Percentiles rank a stretch among this genome's conserved stretches.
These are phyloP conservation scores for Lantana camara DNA, from an alignment of 257 asterid genomes.

Conservation along the genomic window DNA sequence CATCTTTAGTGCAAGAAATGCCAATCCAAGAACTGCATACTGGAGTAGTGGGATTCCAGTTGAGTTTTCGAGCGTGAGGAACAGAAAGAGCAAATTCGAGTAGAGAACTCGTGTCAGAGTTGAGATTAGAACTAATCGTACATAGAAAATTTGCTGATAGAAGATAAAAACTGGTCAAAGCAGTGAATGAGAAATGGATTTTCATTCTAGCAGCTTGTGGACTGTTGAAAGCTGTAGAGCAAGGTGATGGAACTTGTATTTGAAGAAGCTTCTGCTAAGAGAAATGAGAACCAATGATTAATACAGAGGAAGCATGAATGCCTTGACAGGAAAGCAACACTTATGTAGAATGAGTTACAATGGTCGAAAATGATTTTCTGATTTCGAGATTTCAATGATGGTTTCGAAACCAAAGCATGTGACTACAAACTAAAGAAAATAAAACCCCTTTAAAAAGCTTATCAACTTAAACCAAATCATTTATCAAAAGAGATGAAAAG, in stretches of 20 bases:
- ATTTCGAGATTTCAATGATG: conserved; percentile 30
- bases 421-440: too few species aligned
- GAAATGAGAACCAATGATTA: not conserved
- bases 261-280: conserved; percentile 10
- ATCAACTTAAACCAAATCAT: too few species aligned
- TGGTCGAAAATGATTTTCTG: conserved; percentile 31
- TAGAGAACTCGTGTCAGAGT: conserved; percentile 65
- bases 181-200: conserved; percentile 31
- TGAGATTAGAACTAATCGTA: conserved; percentile 50
- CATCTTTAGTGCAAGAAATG: conserved; percentile 55
- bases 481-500: too few species aligned
- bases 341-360: conserved; percentile 15
- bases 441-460: too few species aligned
- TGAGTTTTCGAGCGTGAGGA: conserved; percentile 67
- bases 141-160: conserved; percentile 31
- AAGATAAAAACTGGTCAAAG: conserved; percentile 31
- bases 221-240: not conserved
- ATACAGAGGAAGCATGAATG: conserved; percentile 3
- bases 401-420: conserved; percentile 4
- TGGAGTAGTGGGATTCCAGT: conserved; percentile 54
- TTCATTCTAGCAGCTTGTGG: conserved; percentile 26
- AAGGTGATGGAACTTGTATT: too few species aligned
- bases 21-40: conserved; percentile 83
- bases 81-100: conserved; percentile 64
- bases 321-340: conserved; percentile 25